Percentiles rank a stretch among this genome's conserved stretches.
Conservation (phyloP, 441 rosid species). For the Pelargonium myrrhifolium region DNA sequence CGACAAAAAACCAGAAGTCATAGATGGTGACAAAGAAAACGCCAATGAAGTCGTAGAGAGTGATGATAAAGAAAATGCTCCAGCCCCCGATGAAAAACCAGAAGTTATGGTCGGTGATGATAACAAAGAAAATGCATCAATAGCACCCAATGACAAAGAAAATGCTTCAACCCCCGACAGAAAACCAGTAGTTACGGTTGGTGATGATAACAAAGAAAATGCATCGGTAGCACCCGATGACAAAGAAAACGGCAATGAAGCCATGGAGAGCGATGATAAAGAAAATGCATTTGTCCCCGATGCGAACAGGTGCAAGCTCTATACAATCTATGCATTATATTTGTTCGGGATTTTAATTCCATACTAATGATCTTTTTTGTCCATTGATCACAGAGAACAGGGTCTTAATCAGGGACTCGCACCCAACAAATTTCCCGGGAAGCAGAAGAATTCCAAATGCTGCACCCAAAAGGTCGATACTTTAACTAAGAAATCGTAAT, state of each 20-base stretch:
- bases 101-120: conserved; percentile 13
- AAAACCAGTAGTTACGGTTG: not conserved
- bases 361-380: conserved; percentile 1
- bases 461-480: conserved; percentile 31
- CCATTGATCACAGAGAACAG: conserved; percentile 31
- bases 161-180: conserved; percentile 17
- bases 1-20: not conserved
- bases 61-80: not conserved
- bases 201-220: not conserved
- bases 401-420: conserved; percentile 9
- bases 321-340: not conserved
- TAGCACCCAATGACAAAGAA: conserved; percentile 25
- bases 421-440: conserved; percentile 31
- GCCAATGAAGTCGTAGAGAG: not conserved
- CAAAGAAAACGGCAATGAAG: not conserved
- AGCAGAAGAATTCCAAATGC: conserved; percentile 30
- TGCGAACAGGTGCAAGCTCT: conserved; percentile 44
- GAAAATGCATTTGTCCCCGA: conserved; percentile 34
- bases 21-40: not conserved
- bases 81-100: not conserved
- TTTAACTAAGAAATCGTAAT: conserved; percentile 1
- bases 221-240: not conserved
- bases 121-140: not conserved
- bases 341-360: not conserved
- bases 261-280: conserved; percentile 18